Conservation (phyloP, 2,329 filamentous ascomycete species). For the Daldinia eschscholtzii region DNA sequence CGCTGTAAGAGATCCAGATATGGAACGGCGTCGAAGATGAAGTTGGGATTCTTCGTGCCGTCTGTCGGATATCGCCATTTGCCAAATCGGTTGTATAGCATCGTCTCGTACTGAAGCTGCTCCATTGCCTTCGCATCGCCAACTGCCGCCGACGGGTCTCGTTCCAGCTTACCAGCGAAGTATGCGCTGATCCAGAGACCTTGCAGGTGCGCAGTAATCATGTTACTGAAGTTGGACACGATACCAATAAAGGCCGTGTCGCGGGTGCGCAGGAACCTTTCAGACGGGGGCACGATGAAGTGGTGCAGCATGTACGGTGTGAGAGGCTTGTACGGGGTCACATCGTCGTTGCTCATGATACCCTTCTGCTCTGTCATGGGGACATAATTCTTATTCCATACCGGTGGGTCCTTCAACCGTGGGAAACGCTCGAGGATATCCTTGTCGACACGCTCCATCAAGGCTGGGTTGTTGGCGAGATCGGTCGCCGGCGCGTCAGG, state of each 20-base stretch:
- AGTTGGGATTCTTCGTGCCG: conserved; percentile 72
- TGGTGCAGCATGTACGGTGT: conserved; percentile 59
- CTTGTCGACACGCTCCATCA: conserved; percentile 59
- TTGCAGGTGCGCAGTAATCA: conserved; percentile 60
- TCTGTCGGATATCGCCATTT: conserved; percentile 77
- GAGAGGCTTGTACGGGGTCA: conserved; percentile 42
- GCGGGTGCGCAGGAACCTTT: conserved; percentile 52
- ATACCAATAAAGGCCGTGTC: conserved; percentile 63
- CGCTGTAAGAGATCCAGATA: conserved; percentile 77
- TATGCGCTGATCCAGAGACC: conserved; percentile 70
- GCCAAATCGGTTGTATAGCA: conserved; percentile 76
- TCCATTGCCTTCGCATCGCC: conserved; percentile 56
- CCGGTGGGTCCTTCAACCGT: conserved; percentile 59
- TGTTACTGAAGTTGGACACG: conserved; percentile 60
- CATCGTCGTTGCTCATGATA: conserved; percentile 44
- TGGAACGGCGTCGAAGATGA: conserved; percentile 81
- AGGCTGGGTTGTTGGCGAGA: conserved; percentile 55
- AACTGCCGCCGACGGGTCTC: conserved; percentile 42
- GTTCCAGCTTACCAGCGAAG: conserved; percentile 60
- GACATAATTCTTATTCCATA: conserved; percentile 60
- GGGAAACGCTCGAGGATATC: conserved; percentile 66
- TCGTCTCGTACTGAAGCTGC: conserved; percentile 64
- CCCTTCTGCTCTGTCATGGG: conserved; percentile 57
- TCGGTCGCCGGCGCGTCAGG: conserved; percentile 48
- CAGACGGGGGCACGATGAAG: conserved; percentile 59